Conservation (phyloP, 2,329 filamentous ascomycete species). For the Calonectria montana region DNA sequence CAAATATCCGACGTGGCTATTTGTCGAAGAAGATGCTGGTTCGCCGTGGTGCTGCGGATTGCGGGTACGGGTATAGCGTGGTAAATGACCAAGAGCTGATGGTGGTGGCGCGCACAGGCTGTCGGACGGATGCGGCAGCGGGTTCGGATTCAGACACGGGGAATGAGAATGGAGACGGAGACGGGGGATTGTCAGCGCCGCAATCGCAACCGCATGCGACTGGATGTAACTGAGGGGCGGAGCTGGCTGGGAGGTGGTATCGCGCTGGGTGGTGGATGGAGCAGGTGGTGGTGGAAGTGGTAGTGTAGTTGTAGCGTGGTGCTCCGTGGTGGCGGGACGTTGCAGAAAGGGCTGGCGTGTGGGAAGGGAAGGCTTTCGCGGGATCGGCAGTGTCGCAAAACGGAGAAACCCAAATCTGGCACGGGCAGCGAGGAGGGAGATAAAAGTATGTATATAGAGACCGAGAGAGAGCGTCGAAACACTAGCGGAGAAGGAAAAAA, state of each 20-base stretch:
- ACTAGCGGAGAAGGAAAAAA: not conserved
- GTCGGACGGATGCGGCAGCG: conserved; percentile 16
- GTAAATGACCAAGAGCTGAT: conserved; percentile 13
- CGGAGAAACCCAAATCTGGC: conserved; percentile 5
- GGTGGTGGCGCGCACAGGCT: conserved; percentile 8
- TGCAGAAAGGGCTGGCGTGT: conserved; percentile 5
- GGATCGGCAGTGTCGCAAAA: conserved; percentile 10
- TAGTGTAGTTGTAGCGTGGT: not conserved
- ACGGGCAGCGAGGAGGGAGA: not conserved
- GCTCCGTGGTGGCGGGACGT: conserved; percentile 3
- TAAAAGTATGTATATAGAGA: not conserved
- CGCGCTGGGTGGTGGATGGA: conserved; percentile 1
- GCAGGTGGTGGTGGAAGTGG: not conserved
- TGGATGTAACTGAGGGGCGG: conserved; percentile 13
- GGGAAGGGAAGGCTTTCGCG: conserved; percentile 1
- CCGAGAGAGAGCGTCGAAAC: not conserved
- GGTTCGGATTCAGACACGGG: conserved; percentile 10
- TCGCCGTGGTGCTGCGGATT: not conserved
- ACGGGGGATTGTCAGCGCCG: not conserved
- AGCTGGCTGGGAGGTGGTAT: not conserved
- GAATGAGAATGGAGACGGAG: conserved; percentile 14
- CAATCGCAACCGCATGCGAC: conserved; percentile 22
- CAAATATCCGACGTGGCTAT: conserved; percentile 2
- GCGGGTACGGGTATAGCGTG: conserved; percentile 9
- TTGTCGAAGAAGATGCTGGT: not conserved